A percentile compares a stretch with the other conserved stretches of the same genome.
phyloP scores from a whole-genome alignment of 2,329 filamentous ascomycete species.

The Cercospora brassicicola region DNA sequence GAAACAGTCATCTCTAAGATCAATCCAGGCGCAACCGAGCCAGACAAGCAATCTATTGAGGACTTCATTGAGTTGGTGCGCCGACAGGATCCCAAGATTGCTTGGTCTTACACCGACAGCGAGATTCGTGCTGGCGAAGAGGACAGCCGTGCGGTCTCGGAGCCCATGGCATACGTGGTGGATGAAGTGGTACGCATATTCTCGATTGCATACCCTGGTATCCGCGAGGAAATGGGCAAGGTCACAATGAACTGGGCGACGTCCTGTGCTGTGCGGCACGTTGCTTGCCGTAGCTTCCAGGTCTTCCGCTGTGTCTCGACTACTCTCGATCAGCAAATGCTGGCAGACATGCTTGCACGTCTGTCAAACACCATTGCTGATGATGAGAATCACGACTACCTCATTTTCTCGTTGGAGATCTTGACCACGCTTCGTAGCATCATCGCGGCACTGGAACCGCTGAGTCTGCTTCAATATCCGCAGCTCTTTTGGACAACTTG shows the following conservation, averaged over 20 bases:
- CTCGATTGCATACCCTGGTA: conserved; percentile 75
- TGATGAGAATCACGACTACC: conserved; percentile 81
- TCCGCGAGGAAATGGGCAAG: conserved; percentile 89
- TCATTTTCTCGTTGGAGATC: conserved; percentile 97
- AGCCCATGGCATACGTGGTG: conserved; percentile 83
- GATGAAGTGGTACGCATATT: conserved; percentile 82
- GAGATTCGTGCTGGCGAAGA: conserved; percentile 66
- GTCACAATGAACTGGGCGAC: conserved; percentile 93
- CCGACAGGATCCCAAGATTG: conserved; percentile 76
- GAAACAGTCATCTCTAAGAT: conserved; percentile 81
- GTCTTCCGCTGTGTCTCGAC: conserved; percentile 93
- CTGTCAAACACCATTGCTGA: conserved; percentile 97
- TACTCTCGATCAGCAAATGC: conserved; percentile 86
- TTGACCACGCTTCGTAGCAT: conserved; percentile 89
- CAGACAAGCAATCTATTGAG: conserved; percentile 75
- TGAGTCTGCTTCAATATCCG: conserved; percentile 82
- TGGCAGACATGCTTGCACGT: conserved; percentile 92
- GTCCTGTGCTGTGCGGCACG: conserved; percentile 88
- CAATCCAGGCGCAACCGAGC: conserved; percentile 67
- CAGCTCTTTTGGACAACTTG: conserved; percentile 98
- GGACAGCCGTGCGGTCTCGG: conserved; percentile 74
- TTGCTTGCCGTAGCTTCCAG: conserved; percentile 96
- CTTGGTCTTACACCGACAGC: conserved; percentile 93
- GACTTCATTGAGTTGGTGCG: conserved; percentile 84
- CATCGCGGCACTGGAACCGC: conserved; percentile 76